A percentile compares a stretch with the other conserved stretches of the same genome.
Conservation (phyloP, 2,329 filamentous ascomycete species). For the Aspergillus spinulosporus region DNA sequence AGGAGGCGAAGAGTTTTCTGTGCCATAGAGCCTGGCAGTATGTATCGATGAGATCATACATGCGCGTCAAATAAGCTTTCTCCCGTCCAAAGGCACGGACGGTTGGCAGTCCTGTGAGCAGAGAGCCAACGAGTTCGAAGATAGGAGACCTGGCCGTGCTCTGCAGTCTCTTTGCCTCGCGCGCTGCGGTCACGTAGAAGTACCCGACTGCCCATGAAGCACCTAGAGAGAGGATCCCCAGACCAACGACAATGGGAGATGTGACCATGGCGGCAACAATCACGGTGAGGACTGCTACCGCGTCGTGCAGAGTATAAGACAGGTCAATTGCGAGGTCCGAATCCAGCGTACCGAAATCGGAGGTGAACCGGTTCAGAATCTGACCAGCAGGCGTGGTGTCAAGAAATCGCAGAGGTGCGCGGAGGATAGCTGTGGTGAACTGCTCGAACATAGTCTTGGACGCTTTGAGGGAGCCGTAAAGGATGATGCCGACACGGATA, state of each 20-base stretch:
- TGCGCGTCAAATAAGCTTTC: conserved; percentile 65
- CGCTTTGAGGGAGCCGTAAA: conserved; percentile 65
- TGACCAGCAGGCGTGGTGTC: conserved; percentile 75
- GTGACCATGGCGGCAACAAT: conserved; percentile 42
- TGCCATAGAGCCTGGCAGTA: conserved; percentile 67
- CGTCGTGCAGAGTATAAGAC: conserved; percentile 59
- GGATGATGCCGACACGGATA: conserved; percentile 63
- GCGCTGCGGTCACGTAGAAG: conserved; percentile 66
- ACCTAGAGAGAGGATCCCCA: conserved; percentile 60
- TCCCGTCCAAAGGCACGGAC: conserved; percentile 74
- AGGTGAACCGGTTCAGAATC: conserved; percentile 73
- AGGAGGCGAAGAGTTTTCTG: conserved; percentile 71
- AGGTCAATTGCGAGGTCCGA: conserved; percentile 65
- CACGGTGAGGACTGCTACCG: not conserved
- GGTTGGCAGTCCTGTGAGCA: conserved; percentile 70
- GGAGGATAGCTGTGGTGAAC: conserved; percentile 66
- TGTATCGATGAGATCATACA: conserved; percentile 69
- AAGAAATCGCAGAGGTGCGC: conserved; percentile 71
- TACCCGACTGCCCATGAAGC: conserved; percentile 43
- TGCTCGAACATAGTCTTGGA: conserved; percentile 68
- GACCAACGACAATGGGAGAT: conserved; percentile 63
- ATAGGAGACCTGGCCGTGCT: conserved; percentile 75
- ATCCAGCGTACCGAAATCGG: conserved; percentile 73
- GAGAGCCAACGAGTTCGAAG: conserved; percentile 75
- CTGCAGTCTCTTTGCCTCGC: conserved; percentile 75